Conservation (phyloP, 352 stramenopile genomes). For the Phytopythium chamaehyphon region DNA sequence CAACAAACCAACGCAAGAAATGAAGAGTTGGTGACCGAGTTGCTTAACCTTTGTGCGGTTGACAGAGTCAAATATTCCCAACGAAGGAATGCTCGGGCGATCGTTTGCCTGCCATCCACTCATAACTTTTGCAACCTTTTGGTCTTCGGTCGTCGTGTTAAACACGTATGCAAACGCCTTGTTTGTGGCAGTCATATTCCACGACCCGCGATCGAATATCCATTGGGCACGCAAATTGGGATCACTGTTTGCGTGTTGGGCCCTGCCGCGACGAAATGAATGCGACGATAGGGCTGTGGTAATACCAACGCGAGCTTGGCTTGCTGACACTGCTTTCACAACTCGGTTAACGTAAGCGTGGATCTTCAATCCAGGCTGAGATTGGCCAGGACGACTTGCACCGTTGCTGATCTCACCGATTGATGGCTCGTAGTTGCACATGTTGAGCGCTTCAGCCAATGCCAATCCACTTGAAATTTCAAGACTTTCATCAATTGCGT, state of each 20-base stretch:
- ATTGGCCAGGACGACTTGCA: not conserved
- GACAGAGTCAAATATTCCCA: not conserved
- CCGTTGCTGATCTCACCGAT: not conserved
- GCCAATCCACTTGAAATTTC: not conserved
- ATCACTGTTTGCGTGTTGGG: slow-evolving; percentile 15
- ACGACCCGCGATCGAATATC: slow-evolving; percentile 23
- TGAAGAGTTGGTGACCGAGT: not conserved
- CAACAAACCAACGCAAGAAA: not conserved
- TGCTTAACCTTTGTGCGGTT: not conserved
- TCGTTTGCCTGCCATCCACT: slow-evolving; percentile 14
- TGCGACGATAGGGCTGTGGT: slow-evolving; percentile 12
- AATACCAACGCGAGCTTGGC: not conserved
- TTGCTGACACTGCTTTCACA: not conserved
- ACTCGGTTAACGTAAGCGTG: slow-evolving; percentile 15
- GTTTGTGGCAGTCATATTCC: slow-evolving; percentile 17
- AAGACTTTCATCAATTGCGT: slow-evolving; percentile 1
- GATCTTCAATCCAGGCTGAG: slow-evolving; percentile 7
- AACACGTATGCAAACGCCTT: slow-evolving; percentile 29
- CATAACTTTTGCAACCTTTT: slow-evolving; percentile 17
- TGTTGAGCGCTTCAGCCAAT: slow-evolving; percentile 6
- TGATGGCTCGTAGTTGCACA: not conserved
- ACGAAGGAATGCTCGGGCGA: not conserved
- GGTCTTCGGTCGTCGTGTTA: slow-evolving; percentile 24
- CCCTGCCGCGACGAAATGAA: slow-evolving; percentile 20
- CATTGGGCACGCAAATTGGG: slow-evolving; percentile 14